Conservation (phyloP, 139 green algal genomes). For the Tetradesmus obliquus region DNA sequence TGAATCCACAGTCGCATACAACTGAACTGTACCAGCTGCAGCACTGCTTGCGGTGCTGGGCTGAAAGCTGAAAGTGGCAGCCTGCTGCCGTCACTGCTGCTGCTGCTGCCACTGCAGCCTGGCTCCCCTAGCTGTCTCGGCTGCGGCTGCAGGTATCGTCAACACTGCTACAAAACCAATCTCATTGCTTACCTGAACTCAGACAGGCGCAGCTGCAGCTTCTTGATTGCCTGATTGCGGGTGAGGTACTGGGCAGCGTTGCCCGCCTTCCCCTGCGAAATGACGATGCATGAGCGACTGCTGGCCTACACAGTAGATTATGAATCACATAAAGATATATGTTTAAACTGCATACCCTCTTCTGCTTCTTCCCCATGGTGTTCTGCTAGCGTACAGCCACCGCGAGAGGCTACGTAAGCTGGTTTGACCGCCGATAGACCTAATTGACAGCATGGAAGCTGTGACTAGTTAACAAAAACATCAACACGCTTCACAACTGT, state of each 20-base stretch:
- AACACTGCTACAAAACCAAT: background rate
- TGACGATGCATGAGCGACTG: background rate
- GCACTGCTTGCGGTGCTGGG: background rate
- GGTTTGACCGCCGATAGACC: background rate
- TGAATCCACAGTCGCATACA: too few relatives aligned
- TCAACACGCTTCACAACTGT: background rate
- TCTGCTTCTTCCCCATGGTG: slow-evolving; percentile 44
- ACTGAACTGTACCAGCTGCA: background rate
- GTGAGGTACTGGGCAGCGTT: slow-evolving; percentile 94
- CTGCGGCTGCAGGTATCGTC: background rate
- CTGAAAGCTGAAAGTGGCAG: too few relatives aligned
- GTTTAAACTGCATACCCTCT: slow-evolving; percentile 2
- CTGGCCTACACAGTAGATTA: background rate
- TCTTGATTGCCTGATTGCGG: slow-evolving; percentile 94
- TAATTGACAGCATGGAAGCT: background rate
- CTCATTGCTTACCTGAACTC: slow-evolving; percentile 87
- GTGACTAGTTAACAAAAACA: background rate
- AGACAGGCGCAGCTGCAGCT: slow-evolving; percentile 95
- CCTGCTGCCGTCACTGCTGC: background rate
- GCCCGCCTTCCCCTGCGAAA: slow-evolving; percentile 62
- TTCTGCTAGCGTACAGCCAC: background rate
- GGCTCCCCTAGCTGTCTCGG: background rate
- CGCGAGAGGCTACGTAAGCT: background rate
- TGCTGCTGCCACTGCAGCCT: background rate
- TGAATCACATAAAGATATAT: background rate